Percentiles rank a stretch among this genome's conserved stretches.
Conservation (phyloP, 1,284 basidiomycete species). For the Takashimella koratensis region DNA sequence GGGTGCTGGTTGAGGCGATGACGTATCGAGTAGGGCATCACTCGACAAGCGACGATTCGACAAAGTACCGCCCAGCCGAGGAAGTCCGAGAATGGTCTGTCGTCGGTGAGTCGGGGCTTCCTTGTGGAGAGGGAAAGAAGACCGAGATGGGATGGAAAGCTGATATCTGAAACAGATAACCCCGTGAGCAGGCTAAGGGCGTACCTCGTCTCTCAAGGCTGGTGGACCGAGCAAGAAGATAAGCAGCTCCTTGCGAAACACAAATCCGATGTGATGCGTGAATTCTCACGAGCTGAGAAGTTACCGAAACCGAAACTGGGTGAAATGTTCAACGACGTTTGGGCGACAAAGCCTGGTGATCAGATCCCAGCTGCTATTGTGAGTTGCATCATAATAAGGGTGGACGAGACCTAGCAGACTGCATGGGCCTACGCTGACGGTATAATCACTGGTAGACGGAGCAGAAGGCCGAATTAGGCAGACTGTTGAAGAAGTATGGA, state of each 20-base stretch:
- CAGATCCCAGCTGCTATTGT: constrained; percentile 81
- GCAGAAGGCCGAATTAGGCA: constrained; percentile 72
- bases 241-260: constrained; percentile 64
- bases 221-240: constrained; percentile 80
- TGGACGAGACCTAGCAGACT: neutral
- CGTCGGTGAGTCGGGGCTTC: constrained; percentile 55
- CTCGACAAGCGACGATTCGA: constrained; percentile 90
- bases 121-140: no score
- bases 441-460: constrained; percentile 57
- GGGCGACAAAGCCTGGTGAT: constrained; percentile 55
- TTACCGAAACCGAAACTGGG: constrained; percentile 66
- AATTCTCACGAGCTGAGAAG: constrained; percentile 73
- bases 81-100: constrained; percentile 83
- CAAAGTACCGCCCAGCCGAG: constrained; percentile 76
- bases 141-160: no score
- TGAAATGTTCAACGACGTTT: constrained; percentile 83
- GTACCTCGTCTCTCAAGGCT: constrained; percentile 75
- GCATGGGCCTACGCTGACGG: no score
- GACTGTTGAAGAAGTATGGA: constrained; percentile 78
- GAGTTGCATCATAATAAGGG: no score
- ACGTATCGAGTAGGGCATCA: constrained; percentile 92
- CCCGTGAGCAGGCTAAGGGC: constrained; percentile 78
- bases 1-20: constrained; percentile 88
- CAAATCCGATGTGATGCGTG: constrained; percentile 68
- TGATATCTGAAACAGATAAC: no score